Base-by-base conservation (phyloP, 257 asterid genomes). In the Solanum infundibuliforme region DNA sequence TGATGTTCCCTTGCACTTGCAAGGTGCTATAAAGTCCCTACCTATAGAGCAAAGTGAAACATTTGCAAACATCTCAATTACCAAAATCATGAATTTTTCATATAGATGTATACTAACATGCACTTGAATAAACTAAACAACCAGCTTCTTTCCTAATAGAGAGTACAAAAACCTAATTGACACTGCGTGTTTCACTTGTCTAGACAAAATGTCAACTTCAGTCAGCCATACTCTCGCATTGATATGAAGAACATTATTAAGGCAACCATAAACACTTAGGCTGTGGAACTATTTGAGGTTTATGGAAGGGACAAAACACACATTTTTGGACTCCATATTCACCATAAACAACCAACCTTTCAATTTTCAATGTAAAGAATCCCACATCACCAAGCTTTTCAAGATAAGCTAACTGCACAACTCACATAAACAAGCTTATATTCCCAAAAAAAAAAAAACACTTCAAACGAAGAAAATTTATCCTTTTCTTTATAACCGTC, bases 21-120 rank as follows among this genome's bases (percentile, higher is more conserved):
- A 96, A 89, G 99, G 99, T 88, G 98, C 98, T 88, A 96, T 96
- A 89, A 95, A 95, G 90, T 96, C 98, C 93, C 98, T 93, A 90
- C 98, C 98, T 96, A 94, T 81, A 90, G 89, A 71, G 87, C 93
- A 72, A 82, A 83, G 7, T 32, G 81, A 79, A 83, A 74, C 27
- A 85, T 60, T 34, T 87, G 71, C 87, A 71, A 88, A 29, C 77
- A 55, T 81, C 69, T 32, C 69, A 82, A 82, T 8, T 29, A 32
- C 7, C 66, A 72, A 41, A 85, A 85, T n/a, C 66, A 36, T 27
- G 18, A 23, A 29, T 20, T 65, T 60, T 18, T 32, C 87, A 66
- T 68, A 74, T 36, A 68, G 52, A 74, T 74, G 83, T 36, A 36
- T 21, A 11, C 5, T 36, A 35, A 21, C 43, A 74, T 21, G 83